phyloP scores from a whole-genome alignment of 129 eudicot genomes.

The Lonicera japonica region DNA sequence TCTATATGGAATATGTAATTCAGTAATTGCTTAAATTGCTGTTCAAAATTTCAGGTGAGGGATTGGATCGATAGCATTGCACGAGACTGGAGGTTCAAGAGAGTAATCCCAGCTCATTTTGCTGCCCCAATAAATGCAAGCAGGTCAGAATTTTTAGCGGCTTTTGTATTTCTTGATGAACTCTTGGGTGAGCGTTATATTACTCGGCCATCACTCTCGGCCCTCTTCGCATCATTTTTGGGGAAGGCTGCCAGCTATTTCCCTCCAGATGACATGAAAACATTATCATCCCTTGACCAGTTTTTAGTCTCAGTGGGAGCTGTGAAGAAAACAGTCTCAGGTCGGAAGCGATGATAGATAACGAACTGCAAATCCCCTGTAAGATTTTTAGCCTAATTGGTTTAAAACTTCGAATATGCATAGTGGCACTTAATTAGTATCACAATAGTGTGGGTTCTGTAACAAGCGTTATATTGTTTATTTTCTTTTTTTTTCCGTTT shows the following conservation, averaged over 20 bases:
- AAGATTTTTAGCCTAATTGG: slow-evolving; percentile 2
- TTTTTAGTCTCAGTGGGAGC: slow-evolving; percentile 97
- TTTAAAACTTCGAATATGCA: slow-evolving; percentile 4
- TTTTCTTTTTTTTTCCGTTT: neutral
- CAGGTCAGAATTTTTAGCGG: slow-evolving; percentile 86
- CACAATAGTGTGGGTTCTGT: neutral
- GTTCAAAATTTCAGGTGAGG: slow-evolving; percentile 58
- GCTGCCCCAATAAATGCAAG: slow-evolving; percentile 89
- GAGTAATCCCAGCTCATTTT: slow-evolving; percentile 96
- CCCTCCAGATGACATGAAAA: slow-evolving; percentile 99
- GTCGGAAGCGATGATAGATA: slow-evolving; percentile 44
- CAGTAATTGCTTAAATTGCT: no score
- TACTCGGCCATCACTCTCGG: slow-evolving; percentile 76
- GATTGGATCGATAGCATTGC: slow-evolving; percentile 90
- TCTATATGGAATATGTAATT: neutral
- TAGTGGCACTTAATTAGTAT: slow-evolving; percentile 14
- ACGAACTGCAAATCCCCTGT: slow-evolving; percentile 10
- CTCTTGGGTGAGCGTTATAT: slow-evolving; percentile 83
- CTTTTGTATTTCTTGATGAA: slow-evolving; percentile 92
- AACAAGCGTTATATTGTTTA: neutral
- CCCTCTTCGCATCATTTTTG: slow-evolving; percentile 71
- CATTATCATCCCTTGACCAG: slow-evolving; percentile 89
- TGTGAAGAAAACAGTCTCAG: slow-evolving; percentile 93
- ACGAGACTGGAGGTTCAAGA: slow-evolving; percentile 87
- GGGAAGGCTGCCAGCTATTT: slow-evolving; percentile 93